Evolutionary conservation across 2,329 filamentous ascomycete species (phyloP), one percentile per base, ranked within the genome.

Genomic region (Xylaria polymorpha): DNA sequence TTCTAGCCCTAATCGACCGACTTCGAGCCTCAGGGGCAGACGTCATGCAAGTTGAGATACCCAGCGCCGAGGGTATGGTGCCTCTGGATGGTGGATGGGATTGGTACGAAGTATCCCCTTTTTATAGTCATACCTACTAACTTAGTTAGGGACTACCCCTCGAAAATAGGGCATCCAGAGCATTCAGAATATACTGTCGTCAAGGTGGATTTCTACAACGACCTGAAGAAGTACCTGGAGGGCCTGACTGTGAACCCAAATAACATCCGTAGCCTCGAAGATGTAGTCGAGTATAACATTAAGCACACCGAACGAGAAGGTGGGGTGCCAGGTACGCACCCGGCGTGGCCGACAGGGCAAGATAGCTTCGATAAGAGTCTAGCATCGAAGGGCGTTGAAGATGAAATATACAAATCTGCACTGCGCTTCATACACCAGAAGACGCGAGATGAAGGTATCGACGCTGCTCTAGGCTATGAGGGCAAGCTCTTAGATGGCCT

Each of bases 181-280:
- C 88, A 93, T 79, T 92, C 89, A 15, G 91, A 93, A 77, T 93
- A 90, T 79, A 92, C 89, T 0, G 88, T 91, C 58, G 84, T 94
- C 72, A 93, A 92, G 78, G 88, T 90, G 0, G 89, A 92, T 76
- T 91, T 91, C 74, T 91, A 91, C 79, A 85, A 85, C 75, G 83
- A 86, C 75, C 84, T 93, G 77, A 84, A 85, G 64, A 78, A 81
- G 0, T 93, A 93, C 72, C 86, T 93, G 0, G 82, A 86, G 0
- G 86, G 89, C 71, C 83, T 93, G 0, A 32, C n/a, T 15, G 18
- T 15, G 2, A 80, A 82, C 29, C 91, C 92, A 79, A 91, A 88
- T 6, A 77, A 83, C 6, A 84, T 91, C 44, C 83, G 82, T 41
- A 85, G 84, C 1, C 80, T 93, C 0, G 86, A 90, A 71, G 90